phyloP scores from a whole-genome alignment of 2,329 filamentous ascomycete species.

The Fusarium drepaniforme region DNA sequence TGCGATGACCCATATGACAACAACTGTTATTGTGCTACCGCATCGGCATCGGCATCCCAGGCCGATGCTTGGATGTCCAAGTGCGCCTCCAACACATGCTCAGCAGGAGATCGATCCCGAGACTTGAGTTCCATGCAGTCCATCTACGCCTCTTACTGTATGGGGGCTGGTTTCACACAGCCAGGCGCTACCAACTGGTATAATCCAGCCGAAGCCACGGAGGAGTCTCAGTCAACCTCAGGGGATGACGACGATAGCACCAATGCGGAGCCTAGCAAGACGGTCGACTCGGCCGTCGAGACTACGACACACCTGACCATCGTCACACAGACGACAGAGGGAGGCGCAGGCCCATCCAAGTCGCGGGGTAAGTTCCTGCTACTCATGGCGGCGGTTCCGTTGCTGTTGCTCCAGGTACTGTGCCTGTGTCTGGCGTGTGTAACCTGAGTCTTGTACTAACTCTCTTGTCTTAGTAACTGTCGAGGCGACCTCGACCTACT shows the following conservation, averaged over 20 bases:
- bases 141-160: conserved; percentile 44
- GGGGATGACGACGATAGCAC: not conserved
- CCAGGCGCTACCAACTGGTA: conserved; percentile 42
- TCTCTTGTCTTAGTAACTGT: conserved; percentile 33
- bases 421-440: conserved; percentile 12
- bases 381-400: conserved; percentile 40
- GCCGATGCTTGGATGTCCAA: conserved; percentile 37
- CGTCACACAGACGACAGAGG: conserved; percentile 42
- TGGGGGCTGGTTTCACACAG: conserved; percentile 42
- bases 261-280: conserved; percentile 36
- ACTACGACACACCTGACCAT: conserved; percentile 42
- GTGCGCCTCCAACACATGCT: conserved; percentile 36
- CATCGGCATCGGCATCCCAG: conserved; percentile 27
- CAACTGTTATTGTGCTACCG: conserved; percentile 44
- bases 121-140: conserved; percentile 44
- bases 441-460: conserved; percentile 10
- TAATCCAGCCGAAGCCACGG: conserved; percentile 37
- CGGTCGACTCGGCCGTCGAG: conserved; percentile 27
- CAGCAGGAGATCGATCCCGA: conserved; percentile 34
- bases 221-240: conserved; percentile 16
- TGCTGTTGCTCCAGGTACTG: conserved; percentile 46
- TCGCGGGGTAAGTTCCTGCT: conserved; percentile 47
- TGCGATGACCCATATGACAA: conserved; percentile 43
- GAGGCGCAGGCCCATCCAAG: conserved; percentile 32
- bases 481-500: conserved; percentile 40